phyloP scores from a whole-genome alignment of 2,329 filamentous ascomycete species.

The Fusarium buharicum region DNA sequence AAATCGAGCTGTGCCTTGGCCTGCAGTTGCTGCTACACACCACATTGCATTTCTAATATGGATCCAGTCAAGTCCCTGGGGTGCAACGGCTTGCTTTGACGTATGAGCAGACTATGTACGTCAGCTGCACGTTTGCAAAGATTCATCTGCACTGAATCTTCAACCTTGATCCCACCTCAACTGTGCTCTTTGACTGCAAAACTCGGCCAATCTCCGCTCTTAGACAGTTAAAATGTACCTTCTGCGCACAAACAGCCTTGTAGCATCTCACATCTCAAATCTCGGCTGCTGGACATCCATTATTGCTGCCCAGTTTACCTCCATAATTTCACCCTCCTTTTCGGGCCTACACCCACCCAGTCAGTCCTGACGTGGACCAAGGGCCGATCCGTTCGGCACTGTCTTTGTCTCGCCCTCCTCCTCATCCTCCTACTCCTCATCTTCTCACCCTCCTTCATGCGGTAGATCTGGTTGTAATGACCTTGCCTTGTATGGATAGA shows the following conservation, averaged over 20 bases:
- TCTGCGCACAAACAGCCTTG: constrained; percentile 6
- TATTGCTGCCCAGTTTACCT: constrained; percentile 33
- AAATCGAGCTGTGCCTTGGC: constrained; percentile 42
- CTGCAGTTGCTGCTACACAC: constrained; percentile 36
- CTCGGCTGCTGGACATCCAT: constrained; percentile 13
- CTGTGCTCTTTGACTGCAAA: background rate
- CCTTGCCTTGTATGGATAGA: background rate
- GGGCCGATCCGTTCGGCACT: constrained; percentile 45
- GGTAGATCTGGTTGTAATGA: constrained; percentile 7
- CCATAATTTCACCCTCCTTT: constrained; percentile 29
- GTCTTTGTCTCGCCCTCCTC: constrained; percentile 10
- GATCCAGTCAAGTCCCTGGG: constrained; percentile 12
- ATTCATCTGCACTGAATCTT: constrained; percentile 15
- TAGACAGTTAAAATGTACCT: background rate
- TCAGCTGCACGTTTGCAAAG: constrained; percentile 27
- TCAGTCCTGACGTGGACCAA: constrained; percentile 44
- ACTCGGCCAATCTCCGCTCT: constrained; percentile 20
- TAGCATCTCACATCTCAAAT: constrained; percentile 24
- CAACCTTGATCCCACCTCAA: constrained; percentile 34
- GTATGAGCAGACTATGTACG: constrained; percentile 9
- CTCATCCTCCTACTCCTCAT: constrained; percentile 14
- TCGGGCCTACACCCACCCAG: constrained; percentile 31
- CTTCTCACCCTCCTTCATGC: constrained; percentile 17
- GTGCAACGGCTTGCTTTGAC: constrained; percentile 25
- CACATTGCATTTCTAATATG: background rate